Percentiles rank a stretch among this genome's conserved stretches.
phyloP scores from a whole-genome alignment of 352 stramenopile genomes.

The Globisporangium nunn region DNA sequence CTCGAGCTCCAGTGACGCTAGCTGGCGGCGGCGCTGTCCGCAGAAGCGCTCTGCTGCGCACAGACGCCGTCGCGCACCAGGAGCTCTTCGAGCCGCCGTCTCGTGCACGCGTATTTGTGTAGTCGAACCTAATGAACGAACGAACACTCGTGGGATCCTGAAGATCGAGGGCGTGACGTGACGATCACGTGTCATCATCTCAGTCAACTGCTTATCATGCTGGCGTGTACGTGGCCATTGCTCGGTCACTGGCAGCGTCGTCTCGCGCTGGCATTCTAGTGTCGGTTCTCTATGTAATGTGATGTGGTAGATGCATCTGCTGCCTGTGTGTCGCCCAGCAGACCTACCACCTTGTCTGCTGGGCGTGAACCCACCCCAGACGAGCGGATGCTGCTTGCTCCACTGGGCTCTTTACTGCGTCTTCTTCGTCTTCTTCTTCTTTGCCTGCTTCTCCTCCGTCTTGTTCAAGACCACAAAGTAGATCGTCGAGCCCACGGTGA shows the following conservation, averaged over 20 bases:
- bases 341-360: too few species aligned
- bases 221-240: too few species aligned
- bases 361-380: too few species aligned
- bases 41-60: not conserved
- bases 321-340: not conserved
- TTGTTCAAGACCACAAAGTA: slow-evolving; percentile 83
- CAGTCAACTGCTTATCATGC: too few species aligned
- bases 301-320: not conserved
- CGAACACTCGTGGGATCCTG: not conserved
- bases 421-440: slow-evolving; percentile 13
- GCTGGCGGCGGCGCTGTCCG: not conserved
- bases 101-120: too few species aligned
- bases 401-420: slow-evolving; percentile 1
- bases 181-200: not conserved
- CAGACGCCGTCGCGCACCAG: too few species aligned
- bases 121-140: not conserved
- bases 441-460: slow-evolving; percentile 15
- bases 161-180: too few species aligned
- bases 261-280: not conserved
- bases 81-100: not conserved
- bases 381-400: too few species aligned
- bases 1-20: not conserved
- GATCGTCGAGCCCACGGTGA: slow-evolving; percentile 70
- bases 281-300: not conserved
- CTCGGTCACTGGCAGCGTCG: too few species aligned